A percentile compares a stretch with the other conserved stretches of the same genome.
phyloP scores from a whole-genome alignment of 1,139 yeast genomes.

The Scheffersomyces lignicola region DNA sequence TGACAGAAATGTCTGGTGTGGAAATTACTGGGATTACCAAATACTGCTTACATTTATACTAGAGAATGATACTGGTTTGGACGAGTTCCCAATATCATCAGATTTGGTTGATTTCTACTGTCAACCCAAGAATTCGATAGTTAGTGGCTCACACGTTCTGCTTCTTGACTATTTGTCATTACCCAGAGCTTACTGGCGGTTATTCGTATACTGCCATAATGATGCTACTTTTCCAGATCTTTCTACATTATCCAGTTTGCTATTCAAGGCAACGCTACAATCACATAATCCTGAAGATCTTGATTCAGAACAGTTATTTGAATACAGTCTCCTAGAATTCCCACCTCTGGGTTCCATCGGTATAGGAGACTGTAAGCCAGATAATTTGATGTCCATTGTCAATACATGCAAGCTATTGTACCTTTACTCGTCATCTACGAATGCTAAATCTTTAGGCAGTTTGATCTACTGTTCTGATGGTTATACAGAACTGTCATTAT shows the following conservation, averaged over 20 bases:
- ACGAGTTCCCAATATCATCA: slow-evolving; percentile 6
- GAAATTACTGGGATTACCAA: slow-evolving; percentile 62
- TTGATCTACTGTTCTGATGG: slow-evolving; percentile 86
- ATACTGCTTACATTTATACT: slow-evolving; percentile 29
- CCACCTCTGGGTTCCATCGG: slow-evolving; percentile 86
- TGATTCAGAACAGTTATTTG: slow-evolving; percentile 14
- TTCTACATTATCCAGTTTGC: slow-evolving; percentile 33
- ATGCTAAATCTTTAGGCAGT: slow-evolving; percentile 23
- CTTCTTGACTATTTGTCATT: slow-evolving; percentile 28
- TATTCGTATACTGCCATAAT: slow-evolving; percentile 47
- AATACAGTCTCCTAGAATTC: slow-evolving; percentile 51
- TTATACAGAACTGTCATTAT: slow-evolving; percentile 82
- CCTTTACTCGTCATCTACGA: slow-evolving; percentile 30
- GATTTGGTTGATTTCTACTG: slow-evolving; percentile 41
- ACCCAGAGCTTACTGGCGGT: slow-evolving; percentile 40
- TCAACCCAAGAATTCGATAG: slow-evolving; percentile 51
- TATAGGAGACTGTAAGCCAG: slow-evolving; percentile 63
- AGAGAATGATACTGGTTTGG: slow-evolving; percentile 12
- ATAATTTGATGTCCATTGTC: slow-evolving; percentile 55
- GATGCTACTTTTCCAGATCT: slow-evolving; percentile 59
- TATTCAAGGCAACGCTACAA: slow-evolving; percentile 32
- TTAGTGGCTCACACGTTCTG: slow-evolving; percentile 23
- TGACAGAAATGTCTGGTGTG: slow-evolving; percentile 66
- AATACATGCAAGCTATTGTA: slow-evolving; percentile 65
- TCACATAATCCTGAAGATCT: slow-evolving; percentile 15